phyloP scores from a whole-genome alignment of 177 flowering plant species.

The Tripterygium wilfordii region DNA sequence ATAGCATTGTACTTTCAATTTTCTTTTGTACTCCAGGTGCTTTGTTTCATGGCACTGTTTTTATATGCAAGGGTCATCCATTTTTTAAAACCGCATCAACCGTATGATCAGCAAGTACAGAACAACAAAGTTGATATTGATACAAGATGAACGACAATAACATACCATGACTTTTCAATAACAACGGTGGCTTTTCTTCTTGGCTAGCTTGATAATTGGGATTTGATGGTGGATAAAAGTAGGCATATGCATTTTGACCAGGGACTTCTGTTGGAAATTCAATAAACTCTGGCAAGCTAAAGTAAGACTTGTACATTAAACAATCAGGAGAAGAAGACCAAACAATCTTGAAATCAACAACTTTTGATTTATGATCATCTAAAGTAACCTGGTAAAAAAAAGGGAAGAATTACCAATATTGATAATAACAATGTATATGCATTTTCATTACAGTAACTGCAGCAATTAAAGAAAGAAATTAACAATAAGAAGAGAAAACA shows the following conservation, averaged over 20 bases:
- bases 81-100: too few species aligned
- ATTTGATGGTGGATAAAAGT: slow-evolving; percentile 90
- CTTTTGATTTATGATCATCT: slow-evolving; percentile 40
- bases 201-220: slow-evolving; percentile 49
- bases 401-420: background rate
- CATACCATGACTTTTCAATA: slow-evolving; percentile 91
- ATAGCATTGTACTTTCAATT: too few species aligned
- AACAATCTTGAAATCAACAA: slow-evolving; percentile 47
- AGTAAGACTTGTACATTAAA: slow-evolving; percentile 45
- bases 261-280: slow-evolving; percentile 84
- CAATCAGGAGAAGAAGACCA: slow-evolving; percentile 81
- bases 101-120: too few species aligned
- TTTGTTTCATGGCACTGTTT: too few species aligned
- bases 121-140: too few species aligned
- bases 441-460: too few species aligned
- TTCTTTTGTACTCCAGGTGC: too few species aligned
- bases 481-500: background rate
- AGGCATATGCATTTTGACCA: slow-evolving; percentile 88
- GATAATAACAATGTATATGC: background rate
- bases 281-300: slow-evolving; percentile 76
- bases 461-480: too few species aligned
- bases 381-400: slow-evolving; percentile 51
- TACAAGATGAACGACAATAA: too few species aligned
- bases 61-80: too few species aligned
- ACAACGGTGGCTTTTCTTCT: slow-evolving; percentile 84